Percentiles rank a stretch among this genome's conserved stretches.
phyloP scores from a whole-genome alignment of 2,329 filamentous ascomycete genomes.

The Alternaria gaisen region DNA sequence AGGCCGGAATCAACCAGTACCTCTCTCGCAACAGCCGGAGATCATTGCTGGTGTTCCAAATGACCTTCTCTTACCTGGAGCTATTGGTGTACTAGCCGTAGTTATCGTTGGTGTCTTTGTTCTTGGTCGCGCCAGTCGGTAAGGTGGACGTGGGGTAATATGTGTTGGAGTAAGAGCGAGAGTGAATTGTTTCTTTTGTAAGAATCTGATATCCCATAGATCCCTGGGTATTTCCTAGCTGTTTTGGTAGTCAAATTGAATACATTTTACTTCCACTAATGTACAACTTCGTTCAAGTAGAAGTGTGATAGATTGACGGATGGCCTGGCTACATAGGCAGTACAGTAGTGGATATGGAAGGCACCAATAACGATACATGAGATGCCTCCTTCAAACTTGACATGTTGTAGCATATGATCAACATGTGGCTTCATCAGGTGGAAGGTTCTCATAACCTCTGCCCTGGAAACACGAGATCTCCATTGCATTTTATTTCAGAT shows the following conservation, averaged over 20 bases:
- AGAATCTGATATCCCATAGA: constrained; percentile 23
- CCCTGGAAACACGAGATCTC: neutral
- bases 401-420: neutral
- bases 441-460: neutral
- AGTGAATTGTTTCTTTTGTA: constrained; percentile 19
- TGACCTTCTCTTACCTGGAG: constrained; percentile 89
- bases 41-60: constrained; percentile 92
- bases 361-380: too few relatives aligned
- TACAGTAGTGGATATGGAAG: too few relatives aligned
- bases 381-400: too few relatives aligned
- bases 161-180: constrained; percentile 5
- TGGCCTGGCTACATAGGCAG: too few relatives aligned
- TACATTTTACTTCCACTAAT: neutral
- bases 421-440: neutral
- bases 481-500: neutral
- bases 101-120: constrained; percentile 95
- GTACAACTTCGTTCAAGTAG: neutral
- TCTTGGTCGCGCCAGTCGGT: constrained; percentile 71
- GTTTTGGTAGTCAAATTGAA: constrained; percentile 16
- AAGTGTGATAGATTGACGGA: too few relatives aligned
- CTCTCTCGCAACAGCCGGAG: constrained; percentile 69
- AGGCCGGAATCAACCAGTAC: constrained; percentile 55
- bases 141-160: neutral
- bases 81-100: constrained; percentile 92
- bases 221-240: constrained; percentile 18